phyloP scores from a whole-genome alignment of 2,329 filamentous ascomycete species.

The Fusarium tanahbumbuense region DNA sequence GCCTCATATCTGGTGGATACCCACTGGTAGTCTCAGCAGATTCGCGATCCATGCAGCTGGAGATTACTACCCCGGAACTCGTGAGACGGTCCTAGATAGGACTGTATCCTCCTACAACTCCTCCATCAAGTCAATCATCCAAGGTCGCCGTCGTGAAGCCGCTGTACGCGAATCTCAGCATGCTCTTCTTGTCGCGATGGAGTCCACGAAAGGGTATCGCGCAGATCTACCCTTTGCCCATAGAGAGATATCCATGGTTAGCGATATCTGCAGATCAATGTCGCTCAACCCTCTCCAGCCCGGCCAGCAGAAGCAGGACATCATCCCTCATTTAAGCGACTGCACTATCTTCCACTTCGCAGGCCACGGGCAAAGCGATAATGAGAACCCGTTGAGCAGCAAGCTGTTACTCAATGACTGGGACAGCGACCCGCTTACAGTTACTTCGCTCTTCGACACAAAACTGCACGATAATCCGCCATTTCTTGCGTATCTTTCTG shows the following conservation, averaged over 20 bases:
- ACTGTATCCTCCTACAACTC: constrained; percentile 1
- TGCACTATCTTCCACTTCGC: constrained; percentile 9
- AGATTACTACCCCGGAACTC: background rate
- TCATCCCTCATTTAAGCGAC: background rate
- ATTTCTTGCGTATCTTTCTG: constrained; percentile 1
- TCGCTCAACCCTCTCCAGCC: background rate
- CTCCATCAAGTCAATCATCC: background rate
- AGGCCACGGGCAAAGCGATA: background rate
- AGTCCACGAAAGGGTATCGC: background rate
- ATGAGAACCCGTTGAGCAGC: background rate
- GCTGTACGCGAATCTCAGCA: background rate
- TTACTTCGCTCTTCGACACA: background rate
- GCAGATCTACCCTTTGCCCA: background rate
- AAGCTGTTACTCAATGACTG: background rate
- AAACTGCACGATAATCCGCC: background rate
- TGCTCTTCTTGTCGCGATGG: background rate
- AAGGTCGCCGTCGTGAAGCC: background rate
- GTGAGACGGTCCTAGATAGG: background rate
- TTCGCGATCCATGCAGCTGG: constrained; percentile 5
- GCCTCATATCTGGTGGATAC: constrained; percentile 4
- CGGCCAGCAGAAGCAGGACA: background rate
- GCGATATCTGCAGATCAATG: background rate
- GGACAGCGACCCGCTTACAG: background rate
- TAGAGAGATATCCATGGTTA: background rate
- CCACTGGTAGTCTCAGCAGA: background rate